Evolutionary conservation across 495 filamentous ascomycete species (phyloP), one percentile per base, ranked within the genome.

Genomic region (Trichoderma reesei): DNA sequence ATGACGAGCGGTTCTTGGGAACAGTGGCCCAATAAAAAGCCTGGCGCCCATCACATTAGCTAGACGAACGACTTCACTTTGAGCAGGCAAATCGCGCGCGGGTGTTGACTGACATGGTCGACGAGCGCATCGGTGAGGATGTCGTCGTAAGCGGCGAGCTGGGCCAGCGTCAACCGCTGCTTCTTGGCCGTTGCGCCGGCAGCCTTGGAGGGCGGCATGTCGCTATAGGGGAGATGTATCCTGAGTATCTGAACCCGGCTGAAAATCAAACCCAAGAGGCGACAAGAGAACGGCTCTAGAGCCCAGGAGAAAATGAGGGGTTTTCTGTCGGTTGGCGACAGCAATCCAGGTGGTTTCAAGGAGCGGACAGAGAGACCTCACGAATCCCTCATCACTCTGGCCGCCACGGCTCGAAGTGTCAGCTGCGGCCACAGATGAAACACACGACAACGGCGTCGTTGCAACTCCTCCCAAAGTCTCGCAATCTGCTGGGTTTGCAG

Each of bases 11-110:
- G 68, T 97, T 96, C 74, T 99, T 99, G 59, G 92, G 91, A 51
- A 96, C 96, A 9, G 83, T 89, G 13, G 92, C 92, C 94, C 95
- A 98, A 76, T 90, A 98, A 72, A 90, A 96, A 14, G 88, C 86
- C 95, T 98, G 62, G 38, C 41, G 56, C 16, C 59, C 63, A 41
- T 39, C 62, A 41, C 13, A 16, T 48, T 48, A 48, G 41, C 41
- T 44, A 44, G n/a, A 37, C 34, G 54, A 26, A 62, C 31, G 66
- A 63, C 14, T 16, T 5, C 56, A 33, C 13, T 37, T n/a, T 26
- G 26, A 26, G 26, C 26, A 26, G 26, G 26, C 26, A 1, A 26
- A 26, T 26, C 26, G 20, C 20, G 10, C 16, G 14, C 26, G 26
- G 36, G 18, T 6, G 9, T 6, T n/a, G 34, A 80, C 90, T 72